These are phyloP conservation scores for Neurospora tetrasperma DNA, from an alignment of 495 filamentous ascomycete species.

Conservation along the genomic window DNA sequence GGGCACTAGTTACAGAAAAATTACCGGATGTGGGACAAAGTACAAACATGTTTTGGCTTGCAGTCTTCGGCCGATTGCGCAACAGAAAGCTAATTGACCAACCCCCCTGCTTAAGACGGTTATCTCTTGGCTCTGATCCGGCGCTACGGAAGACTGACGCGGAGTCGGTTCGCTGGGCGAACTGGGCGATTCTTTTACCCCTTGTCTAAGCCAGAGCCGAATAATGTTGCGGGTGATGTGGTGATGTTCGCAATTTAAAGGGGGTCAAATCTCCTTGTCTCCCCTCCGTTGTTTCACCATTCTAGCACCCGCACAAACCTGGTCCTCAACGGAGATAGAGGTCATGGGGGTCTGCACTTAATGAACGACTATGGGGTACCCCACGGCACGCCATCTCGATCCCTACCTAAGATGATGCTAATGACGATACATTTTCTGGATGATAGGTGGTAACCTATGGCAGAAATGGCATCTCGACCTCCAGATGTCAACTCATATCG, in stretches of 20 bases:
- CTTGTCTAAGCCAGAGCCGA: background rate
- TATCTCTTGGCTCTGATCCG: background rate
- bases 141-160: background rate
- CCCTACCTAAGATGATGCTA: background rate
- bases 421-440: background rate
- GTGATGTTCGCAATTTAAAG: background rate
- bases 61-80: background rate
- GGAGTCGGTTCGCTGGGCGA: background rate
- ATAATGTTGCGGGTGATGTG: background rate
- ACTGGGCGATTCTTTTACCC: background rate
- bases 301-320: background rate
- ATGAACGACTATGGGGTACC: background rate
- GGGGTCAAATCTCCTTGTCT: background rate
- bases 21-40: background rate
- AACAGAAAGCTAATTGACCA: background rate
- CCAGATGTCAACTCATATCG: background rate
- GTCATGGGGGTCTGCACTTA: background rate
- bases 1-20: background rate
- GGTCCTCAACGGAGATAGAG: background rate
- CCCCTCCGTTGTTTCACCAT: background rate
- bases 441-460: background rate
- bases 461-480: background rate
- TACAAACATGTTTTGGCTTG: background rate
- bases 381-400: background rate
- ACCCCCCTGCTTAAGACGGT: background rate